Evolutionary conservation across 176 grass and related monocot genomes (phyloP), one percentile per base, ranked within the genome.

Genomic region (Luzula sylvatica): DNA sequence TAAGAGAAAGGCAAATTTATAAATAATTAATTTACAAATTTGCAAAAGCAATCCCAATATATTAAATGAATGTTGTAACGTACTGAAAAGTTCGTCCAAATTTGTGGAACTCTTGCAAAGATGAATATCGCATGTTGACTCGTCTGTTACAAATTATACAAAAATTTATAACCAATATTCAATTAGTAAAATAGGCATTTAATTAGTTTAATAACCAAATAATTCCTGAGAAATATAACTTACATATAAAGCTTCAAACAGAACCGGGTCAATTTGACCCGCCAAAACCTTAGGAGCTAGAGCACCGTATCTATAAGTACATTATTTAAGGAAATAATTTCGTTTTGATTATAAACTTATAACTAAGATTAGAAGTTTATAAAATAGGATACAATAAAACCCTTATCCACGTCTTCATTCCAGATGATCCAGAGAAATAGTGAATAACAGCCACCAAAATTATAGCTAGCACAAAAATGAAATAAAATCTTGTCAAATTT

Each of bases 201-300:
- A n/a, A n/a, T n/a, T n/a, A n/a, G n/a, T n/a, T n/a, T n/a, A n/a
- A n/a, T n/a, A n/a, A n/a, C n/a, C n/a, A n/a, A n/a, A n/a, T n/a
- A n/a, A n/a, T n/a, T n/a, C n/a, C n/a, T n/a, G n/a, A 8, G 3
- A 45, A 20, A 32, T 56, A 12, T 11, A 62, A 65, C 76, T 58
- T 68, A 96, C 92, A 82, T 96, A 96, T 44, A 96, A 59, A 64
- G 83, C 65, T 80, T 96, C 84, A 71, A 96, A 96, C 50, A 96
- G 84, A 65, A 65, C 67, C 44, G 92, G 92, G 42, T 89, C 92
- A 50, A 96, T 89, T 65, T 81, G 83, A 38, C 92, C 92, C 45
- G 49, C 71, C 44, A 96, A 76, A 66, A 96, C 42, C 6, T 54
- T 86, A 58, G 92, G 92, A 64, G 92, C 85, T 59, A 96, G 5